Evolutionary conservation across 192 early-diverging fungal species (phyloP).

Genomic region (Rhizoclosmatium sp.): DNA sequence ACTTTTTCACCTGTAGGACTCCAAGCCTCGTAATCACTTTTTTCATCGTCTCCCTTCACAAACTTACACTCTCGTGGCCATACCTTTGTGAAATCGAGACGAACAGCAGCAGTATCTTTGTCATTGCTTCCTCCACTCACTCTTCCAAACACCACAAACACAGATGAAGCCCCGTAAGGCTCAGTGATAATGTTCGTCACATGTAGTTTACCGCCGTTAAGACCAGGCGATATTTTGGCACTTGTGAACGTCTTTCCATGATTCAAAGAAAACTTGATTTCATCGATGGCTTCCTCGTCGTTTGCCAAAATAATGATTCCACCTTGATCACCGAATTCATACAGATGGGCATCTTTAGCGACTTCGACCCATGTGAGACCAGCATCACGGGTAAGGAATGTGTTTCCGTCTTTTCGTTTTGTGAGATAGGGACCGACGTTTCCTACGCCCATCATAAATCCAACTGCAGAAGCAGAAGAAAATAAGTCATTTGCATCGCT

Average conservation of each 20-base stretch:
- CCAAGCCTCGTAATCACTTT: constrained; percentile 80
- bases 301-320: constrained; percentile 78
- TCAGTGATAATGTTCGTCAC: constrained; percentile 52
- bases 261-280: constrained; percentile 52
- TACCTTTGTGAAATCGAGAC: constrained; percentile 75
- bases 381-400: constrained; percentile 85
- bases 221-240: constrained; percentile 3
- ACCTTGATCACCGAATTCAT: constrained; percentile 95
- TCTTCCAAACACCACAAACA: constrained; percentile 42
- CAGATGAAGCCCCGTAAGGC: constrained; percentile 34
- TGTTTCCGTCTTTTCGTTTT: constrained; percentile 68
- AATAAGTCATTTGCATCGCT: constrained; percentile 70
- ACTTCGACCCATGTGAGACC: constrained; percentile 86
- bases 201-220: constrained; percentile 38
- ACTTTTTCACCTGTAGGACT: constrained; percentile 64
- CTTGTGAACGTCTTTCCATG: constrained; percentile 32
- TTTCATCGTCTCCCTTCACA: constrained; percentile 60
- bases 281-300: constrained; percentile 69
- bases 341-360: constrained; percentile 67
- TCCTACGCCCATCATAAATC: constrained; percentile 89
- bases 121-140: constrained; percentile 16
- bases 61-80: constrained; percentile 72
- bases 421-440: constrained; percentile 77
- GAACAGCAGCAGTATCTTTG: constrained; percentile 47
- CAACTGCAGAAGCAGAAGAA: constrained; percentile 74